Evolutionary conservation across 73 alveolate genomes (phyloP).

Genomic region (Blepharisma japonicum): DNA sequence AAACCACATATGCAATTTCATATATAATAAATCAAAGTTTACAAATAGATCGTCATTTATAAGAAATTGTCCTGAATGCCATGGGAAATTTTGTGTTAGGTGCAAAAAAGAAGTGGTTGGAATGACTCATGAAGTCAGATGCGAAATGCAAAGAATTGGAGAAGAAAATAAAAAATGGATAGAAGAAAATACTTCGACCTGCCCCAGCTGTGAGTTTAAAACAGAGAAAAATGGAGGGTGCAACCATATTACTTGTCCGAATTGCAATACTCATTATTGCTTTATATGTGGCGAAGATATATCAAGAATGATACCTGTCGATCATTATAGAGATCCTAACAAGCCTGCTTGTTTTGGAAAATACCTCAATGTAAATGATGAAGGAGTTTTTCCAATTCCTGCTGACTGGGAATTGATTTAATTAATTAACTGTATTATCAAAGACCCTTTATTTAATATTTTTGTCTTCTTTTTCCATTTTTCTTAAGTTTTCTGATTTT

Average conservation of each 20-base stretch:
- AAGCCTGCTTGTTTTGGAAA: not conserved
- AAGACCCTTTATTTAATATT: too few species aligned
- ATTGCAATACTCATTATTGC: conserved; percentile 6
- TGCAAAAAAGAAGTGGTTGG: conserved; percentile 1
- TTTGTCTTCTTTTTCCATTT: too few species aligned
- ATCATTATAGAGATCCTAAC: not conserved
- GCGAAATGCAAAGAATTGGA: conserved; percentile 14
- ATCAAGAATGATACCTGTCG: not conserved
- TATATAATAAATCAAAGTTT: not conserved
- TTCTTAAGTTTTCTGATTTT: too few species aligned
- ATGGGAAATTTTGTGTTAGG: not conserved
- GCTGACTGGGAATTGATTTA: too few species aligned
- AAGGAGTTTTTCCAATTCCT: too few species aligned
- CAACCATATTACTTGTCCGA: not conserved
- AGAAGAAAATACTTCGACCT: conserved; percentile 9
- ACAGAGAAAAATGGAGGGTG: conserved; percentile 3
- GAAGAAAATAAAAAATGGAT: conserved; percentile 1
- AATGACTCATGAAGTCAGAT: not conserved
- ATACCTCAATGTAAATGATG: too few species aligned
- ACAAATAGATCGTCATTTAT: not conserved
- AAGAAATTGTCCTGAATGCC: not conserved
- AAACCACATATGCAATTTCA: not conserved
- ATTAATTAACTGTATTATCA: too few species aligned
- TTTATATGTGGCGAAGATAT: not conserved
- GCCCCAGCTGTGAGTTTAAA: not conserved